Evolutionary conservation across 1,284 basidiomycete genomes (phyloP).

Genomic region (Meripilus lineatus): DNA sequence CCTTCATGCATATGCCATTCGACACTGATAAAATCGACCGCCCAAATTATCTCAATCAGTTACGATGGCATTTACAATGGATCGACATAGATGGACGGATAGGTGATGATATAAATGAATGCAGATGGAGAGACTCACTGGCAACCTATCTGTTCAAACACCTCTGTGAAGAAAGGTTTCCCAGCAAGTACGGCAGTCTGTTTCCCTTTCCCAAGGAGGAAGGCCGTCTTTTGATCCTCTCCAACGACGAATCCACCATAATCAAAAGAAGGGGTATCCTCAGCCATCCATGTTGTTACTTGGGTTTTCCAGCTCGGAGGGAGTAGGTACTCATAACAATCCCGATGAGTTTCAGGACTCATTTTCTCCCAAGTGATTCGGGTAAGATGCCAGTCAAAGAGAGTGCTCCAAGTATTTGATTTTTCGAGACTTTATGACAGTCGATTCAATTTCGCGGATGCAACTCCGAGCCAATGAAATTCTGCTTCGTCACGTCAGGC

Average conservation of each 20-base stretch:
- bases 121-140: slow-evolving; percentile 66
- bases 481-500: too few species aligned
- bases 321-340: slow-evolving; percentile 67
- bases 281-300: slow-evolving; percentile 81
- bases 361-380: too few species aligned
- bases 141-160: slow-evolving; percentile 90
- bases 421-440: too few species aligned
- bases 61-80: background rate
- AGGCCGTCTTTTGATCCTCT: slow-evolving; percentile 82
- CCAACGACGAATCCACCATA: slow-evolving; percentile 98
- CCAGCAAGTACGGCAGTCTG: slow-evolving; percentile 83
- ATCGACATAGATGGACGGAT: too few species aligned
- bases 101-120: too few species aligned
- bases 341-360: too few species aligned
- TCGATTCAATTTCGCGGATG: too few species aligned
- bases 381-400: too few species aligned
- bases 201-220: slow-evolving; percentile 84
- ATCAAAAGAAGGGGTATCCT: slow-evolving; percentile 96
- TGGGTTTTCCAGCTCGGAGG: slow-evolving; percentile 89
- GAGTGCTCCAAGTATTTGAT: too few species aligned
- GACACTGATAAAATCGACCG: slow-evolving; percentile 49
- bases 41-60: background rate
- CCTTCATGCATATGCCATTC: slow-evolving; percentile 93
- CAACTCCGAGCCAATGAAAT: too few species aligned
- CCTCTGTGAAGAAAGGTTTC: slow-evolving; percentile 92